Evolutionary conservation across 2,329 filamentous ascomycete genomes (phyloP), one percentile per base, ranked within the genome.

Genomic region (Colletotrichum sublineola): DNA sequence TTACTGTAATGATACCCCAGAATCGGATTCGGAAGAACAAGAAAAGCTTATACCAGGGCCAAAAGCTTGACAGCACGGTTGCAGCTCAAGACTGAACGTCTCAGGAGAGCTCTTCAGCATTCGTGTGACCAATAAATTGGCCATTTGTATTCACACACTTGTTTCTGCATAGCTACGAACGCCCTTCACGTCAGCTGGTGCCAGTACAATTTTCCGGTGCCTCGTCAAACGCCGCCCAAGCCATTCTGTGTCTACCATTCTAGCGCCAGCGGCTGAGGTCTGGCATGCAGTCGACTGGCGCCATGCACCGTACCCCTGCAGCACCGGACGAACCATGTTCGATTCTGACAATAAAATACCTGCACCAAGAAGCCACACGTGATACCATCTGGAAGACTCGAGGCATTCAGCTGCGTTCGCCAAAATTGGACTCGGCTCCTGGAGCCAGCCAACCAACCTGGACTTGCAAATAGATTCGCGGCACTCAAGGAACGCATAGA

Each of bases 1-100:
- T 65, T 50, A 55, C 48, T 70, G 60, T 61, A 73, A 73, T 70
- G 70, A 73, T 73, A 73, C 70, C 70, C 67, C 40, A 33, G 40
- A 42, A 50, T 60, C 70, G 66, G 55, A 57, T 46, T 48, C 40
- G 24, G 31, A 24, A 48, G 9, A 48, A 56, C 18, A 18, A n/a
- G 20, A 58, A 44, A 44, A 24, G 33, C 24, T 53, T 24, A 46
- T 42, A 68, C 38, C 33, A 65, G 38, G n/a, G 42, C 24, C 29
- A 44, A 29, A 38, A 29, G n/a, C 58, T 38, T 57, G 24, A 12
- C 31, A 29, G 40, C 42, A 48, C 36, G 14, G 29, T 46, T 33
- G 24, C 18, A 42, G 36, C 20, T 40, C 40, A 48, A 38, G 15
- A 29, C 11, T 46, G 57, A 24, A n/a, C 38, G 8, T 63, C n/a